These are phyloP conservation scores for Cyclostephanos tholiformis DNA, from an alignment of 108 stramenopile species.

Conservation along the genomic window DNA sequence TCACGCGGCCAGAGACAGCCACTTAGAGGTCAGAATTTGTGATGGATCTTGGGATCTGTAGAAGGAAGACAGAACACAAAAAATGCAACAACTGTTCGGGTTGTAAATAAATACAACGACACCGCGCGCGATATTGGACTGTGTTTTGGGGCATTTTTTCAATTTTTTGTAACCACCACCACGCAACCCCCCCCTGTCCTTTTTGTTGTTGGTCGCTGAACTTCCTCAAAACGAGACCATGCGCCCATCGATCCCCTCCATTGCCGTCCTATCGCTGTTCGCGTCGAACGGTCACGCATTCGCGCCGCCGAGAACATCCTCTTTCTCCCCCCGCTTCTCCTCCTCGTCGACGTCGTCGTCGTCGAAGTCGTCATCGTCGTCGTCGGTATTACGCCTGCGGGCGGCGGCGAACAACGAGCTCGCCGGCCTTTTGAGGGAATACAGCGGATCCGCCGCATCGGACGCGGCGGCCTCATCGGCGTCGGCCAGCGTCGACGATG, in stretches of 20 bases:
- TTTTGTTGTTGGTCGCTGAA: no score
- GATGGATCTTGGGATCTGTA: no score
- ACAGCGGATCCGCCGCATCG: slow-evolving; percentile 22
- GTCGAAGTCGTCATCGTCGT: neutral
- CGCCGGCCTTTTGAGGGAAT: slow-evolving; percentile 33
- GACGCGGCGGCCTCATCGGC: slow-evolving; percentile 11
- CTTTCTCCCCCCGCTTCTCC: neutral
- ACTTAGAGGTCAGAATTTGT: no score
- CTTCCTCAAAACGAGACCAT: neutral
- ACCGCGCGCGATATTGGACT: no score
- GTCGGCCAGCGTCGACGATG: neutral
- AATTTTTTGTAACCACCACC: no score
- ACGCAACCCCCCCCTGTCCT: no score
- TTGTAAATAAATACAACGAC: no score
- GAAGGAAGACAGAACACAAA: no score
- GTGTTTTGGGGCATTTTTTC: no score
- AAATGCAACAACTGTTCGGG: no score
- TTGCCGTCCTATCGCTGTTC: slow-evolving; percentile 25
- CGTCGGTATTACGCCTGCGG: neutral
- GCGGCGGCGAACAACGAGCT: slow-evolving; percentile 19
- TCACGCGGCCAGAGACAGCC: no score
- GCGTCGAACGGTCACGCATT: slow-evolving; percentile 21
- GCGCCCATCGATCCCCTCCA: slow-evolving; percentile 11
- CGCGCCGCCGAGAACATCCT: slow-evolving; percentile 10
- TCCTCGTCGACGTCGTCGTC: neutral